These are phyloP conservation scores for Cetradonia linearis DNA, from an alignment of 495 filamentous ascomycete genomes.

Conservation along the genomic window DNA sequence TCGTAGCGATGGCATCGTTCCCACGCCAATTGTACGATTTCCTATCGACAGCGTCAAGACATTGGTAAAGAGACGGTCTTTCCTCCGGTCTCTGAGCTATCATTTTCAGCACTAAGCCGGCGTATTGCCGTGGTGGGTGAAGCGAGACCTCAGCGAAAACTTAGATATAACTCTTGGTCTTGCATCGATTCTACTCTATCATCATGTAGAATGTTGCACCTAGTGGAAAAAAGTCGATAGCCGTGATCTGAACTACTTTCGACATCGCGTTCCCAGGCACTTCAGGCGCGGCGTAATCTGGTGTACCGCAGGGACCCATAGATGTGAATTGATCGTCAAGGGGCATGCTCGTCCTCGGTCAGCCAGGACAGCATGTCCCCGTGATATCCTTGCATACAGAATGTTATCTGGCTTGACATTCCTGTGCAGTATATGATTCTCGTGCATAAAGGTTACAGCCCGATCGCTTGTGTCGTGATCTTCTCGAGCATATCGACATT, in stretches of 20 bases:
- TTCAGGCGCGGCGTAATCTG: not conserved
- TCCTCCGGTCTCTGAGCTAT: not conserved
- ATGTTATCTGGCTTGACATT: constrained; percentile 8
- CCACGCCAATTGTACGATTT: not conserved
- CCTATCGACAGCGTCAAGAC: not conserved
- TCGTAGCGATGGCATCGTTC: too few relatives aligned
- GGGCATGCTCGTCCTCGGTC: not conserved
- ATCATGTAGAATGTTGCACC: not conserved
- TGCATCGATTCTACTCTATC: not conserved
- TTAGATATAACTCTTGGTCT: not conserved
- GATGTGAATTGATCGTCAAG: not conserved
- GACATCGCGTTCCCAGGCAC: not conserved
- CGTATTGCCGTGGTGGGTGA: not conserved
- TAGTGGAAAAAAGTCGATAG: not conserved
- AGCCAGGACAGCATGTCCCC: not conserved
- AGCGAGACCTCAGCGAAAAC: not conserved
- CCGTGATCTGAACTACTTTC: not conserved
- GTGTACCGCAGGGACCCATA: not conserved
- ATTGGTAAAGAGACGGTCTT: not conserved
- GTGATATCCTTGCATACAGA: not conserved
- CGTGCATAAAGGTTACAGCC: not conserved
- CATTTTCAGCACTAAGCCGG: not conserved
- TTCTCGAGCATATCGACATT: not conserved
- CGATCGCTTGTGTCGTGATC: constrained; percentile 1
- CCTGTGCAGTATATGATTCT: not conserved